Evolutionary conservation across 768 basidiomycete genomes (phyloP).

Genomic region (Tubosaeta sp.): DNA sequence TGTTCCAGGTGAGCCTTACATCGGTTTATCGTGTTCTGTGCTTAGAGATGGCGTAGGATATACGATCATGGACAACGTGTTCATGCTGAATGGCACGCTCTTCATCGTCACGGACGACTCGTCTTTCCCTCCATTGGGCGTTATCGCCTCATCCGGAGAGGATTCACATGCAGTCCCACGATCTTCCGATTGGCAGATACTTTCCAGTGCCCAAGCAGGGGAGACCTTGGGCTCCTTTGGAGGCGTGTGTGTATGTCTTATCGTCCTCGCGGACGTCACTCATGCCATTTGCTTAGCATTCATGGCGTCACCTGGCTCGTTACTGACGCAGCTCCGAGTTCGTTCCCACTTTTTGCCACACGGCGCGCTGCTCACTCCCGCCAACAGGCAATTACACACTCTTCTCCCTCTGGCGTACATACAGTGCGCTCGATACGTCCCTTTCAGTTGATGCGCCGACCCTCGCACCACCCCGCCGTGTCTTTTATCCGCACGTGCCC

Average conservation of each 20-base stretch:
- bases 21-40: not conserved
- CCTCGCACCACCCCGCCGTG: slow-evolving; percentile 64
- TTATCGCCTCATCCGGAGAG: slow-evolving; percentile 42
- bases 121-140: slow-evolving; percentile 51
- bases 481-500: slow-evolving; percentile 68
- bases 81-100: slow-evolving; percentile 65
- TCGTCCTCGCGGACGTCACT: not conserved
- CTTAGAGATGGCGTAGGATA: slow-evolving; percentile 49
- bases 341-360: slow-evolving; percentile 17
- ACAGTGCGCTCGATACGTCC: slow-evolving; percentile 55
- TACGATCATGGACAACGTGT: slow-evolving; percentile 80
- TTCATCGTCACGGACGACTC: slow-evolving; percentile 71
- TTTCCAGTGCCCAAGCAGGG: slow-evolving; percentile 49
- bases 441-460: slow-evolving; percentile 45
- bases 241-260: slow-evolving; percentile 41
- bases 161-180: slow-evolving; percentile 38
- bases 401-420: slow-evolving; percentile 73
- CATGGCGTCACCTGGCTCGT: slow-evolving; percentile 69
- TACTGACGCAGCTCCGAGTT: slow-evolving; percentile 48
- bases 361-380: slow-evolving; percentile 1
- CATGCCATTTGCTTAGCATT: slow-evolving; percentile 38
- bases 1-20: slow-evolving; percentile 50
- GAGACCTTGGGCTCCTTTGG: slow-evolving; percentile 48
- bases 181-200: slow-evolving; percentile 54
- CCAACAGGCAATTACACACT: slow-evolving; percentile 60